These are phyloP conservation scores for Backusella sp. DNA, from an alignment of 192 early-diverging fungal genomes.

Conservation along the genomic window DNA sequence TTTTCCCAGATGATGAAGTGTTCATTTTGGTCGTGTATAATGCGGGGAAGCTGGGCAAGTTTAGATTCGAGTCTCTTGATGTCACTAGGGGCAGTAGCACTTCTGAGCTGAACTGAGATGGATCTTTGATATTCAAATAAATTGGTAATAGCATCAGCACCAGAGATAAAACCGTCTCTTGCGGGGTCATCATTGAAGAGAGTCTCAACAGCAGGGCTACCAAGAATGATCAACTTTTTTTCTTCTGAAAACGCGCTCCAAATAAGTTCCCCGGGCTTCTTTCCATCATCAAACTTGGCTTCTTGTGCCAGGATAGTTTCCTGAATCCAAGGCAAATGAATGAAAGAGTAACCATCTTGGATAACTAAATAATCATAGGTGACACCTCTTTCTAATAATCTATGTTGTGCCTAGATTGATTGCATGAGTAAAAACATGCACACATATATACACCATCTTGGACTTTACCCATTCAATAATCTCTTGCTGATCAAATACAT, in stretches of 20 bases:
- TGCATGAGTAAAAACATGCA: neutral
- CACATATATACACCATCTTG: neutral
- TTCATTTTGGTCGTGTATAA: neutral
- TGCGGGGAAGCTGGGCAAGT: neutral
- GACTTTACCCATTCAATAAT: constrained; percentile 27
- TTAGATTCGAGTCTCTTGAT: neutral
- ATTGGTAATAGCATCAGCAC: neutral
- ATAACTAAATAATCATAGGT: constrained; percentile 42
- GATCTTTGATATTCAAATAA: constrained; percentile 2
- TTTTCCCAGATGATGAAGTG: constrained; percentile 42
- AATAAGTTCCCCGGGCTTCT: neutral
- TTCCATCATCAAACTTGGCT: neutral
- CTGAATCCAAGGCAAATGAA: constrained; percentile 22
- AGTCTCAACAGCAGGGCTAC: neutral
- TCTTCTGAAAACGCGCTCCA: neutral
- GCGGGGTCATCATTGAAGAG: neutral
- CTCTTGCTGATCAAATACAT: constrained; percentile 13
- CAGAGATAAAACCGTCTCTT: neutral
- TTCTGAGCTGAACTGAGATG: neutral
- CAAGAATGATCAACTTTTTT: neutral
- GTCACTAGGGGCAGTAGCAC: neutral
- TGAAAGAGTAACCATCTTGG: constrained; percentile 33
- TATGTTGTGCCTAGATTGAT: neutral
- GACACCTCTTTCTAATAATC: constrained; percentile 10
- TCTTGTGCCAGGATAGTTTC: neutral